Base-by-base conservation (phyloP, 2,329 filamentous ascomycete species). In the Aspergillus ochraceus region DNA sequence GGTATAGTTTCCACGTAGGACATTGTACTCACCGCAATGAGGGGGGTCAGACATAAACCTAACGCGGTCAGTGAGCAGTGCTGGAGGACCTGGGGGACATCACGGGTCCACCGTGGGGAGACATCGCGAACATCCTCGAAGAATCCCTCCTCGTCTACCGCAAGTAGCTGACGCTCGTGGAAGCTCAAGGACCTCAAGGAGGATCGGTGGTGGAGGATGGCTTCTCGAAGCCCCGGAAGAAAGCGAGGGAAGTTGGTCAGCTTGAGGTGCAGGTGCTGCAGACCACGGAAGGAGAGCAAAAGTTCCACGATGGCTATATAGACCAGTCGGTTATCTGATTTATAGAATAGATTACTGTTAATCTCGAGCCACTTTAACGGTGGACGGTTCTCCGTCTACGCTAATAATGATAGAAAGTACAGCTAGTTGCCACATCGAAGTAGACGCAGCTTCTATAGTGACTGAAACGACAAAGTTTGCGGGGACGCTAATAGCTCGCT, bases 201-300 rank as follows among this genome's bases (percentile, higher is more conserved):
- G n/a, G 58, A 55, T 22, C 52, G 45, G 53, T 64, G 60, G 53
- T 61, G 46, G 36, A 45, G 20, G 49, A 64, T 60, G 29, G 54
- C 60, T 32, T 45, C 22, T 26, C 55, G 50, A 47, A 64, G 20
- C 20, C 39, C 42, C 17, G 22, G 45, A 46, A 55, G 54, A 55
- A 57, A 29, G 46, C 55, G 22, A 26, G 52, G 51, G 51, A 64
- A 61, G 42, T 58, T 60, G 12, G 54, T 50, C 47, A 64, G 39
- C 50, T 54, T 64, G 6, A 64, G 49, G 36, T 60, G 46, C 42
- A 64, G 52, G 46, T 60, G 50, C 53, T 42, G 61, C 49, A 64
- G 51, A 39, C 60, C 60, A 42, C 49, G 49, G 50, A 64, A 63
- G 36, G 63, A 63, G 19, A 58, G 36, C 9, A 64, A 53, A 54